phyloP scores from a whole-genome alignment of 169 alveolate species.

The Perkinsus marinus region DNA sequence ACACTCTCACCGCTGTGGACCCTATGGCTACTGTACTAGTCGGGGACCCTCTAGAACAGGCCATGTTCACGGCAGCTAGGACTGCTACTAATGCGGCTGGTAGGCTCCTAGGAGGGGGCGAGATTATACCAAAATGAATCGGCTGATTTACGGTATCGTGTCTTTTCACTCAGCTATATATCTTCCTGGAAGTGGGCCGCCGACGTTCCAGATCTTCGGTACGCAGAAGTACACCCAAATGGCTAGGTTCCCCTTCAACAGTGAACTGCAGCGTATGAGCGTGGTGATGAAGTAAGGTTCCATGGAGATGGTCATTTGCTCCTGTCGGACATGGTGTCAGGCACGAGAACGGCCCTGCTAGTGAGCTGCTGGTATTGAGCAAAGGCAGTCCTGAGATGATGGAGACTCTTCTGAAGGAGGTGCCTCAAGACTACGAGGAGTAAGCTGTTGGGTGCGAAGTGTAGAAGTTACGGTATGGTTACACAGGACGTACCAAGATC shows the following conservation, averaged over 20 bases:
- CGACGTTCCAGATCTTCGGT: neutral
- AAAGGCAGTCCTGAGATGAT: slow-evolving; percentile 94
- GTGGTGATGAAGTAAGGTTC: slow-evolving; percentile 26
- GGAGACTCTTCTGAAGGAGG: slow-evolving; percentile 53
- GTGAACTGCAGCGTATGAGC: slow-evolving; percentile 69
- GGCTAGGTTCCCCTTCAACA: slow-evolving; percentile 60
- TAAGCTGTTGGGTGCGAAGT: slow-evolving; percentile 19
- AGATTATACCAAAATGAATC: no score
- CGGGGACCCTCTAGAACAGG: slow-evolving; percentile 93
- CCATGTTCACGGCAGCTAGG: slow-evolving; percentile 41
- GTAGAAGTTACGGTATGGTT: neutral
- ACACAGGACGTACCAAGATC: neutral
- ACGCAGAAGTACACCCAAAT: neutral
- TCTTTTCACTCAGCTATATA: neutral
- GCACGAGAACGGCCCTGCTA: slow-evolving; percentile 7
- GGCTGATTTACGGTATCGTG: no score
- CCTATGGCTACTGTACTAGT: slow-evolving; percentile 39
- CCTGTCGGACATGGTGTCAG: neutral
- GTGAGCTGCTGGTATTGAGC: slow-evolving; percentile 43
- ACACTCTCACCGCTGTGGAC: slow-evolving; percentile 68
- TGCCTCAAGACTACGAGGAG: slow-evolving; percentile 75
- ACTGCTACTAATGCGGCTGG: neutral
- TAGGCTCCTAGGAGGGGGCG: no score
- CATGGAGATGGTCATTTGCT: neutral
- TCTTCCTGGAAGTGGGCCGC: neutral